Evolutionary conservation across 208 protist species (phyloP), one percentile per base, ranked within the genome.

Genomic region (Trypanosoma caninum): DNA sequence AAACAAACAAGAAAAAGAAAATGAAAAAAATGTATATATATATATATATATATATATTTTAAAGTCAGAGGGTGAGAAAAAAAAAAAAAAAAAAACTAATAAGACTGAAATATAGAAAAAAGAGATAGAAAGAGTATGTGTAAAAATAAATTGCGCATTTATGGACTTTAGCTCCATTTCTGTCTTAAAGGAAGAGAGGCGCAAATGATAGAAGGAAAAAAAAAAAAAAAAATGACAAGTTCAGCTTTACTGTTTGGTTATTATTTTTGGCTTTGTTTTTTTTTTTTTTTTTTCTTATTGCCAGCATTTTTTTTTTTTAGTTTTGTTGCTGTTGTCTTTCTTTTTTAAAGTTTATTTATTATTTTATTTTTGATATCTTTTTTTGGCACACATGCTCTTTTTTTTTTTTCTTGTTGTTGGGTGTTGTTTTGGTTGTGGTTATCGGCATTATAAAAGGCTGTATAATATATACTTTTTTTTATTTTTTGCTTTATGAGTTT

Each of bases 1-100:
- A 72, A 65, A 52, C 33, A 56, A 47, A 33, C n/a, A 16, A 50
- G 22, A 38, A 38, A 7, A 38, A 50, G 51, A 56, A 22, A 44
- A 52, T 27, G 45, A 59, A 27, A 38, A 11, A 7, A 25, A 60
- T 22, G 28, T 40, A 28, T 10, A 40, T 16, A 56, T n/a, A n/a
- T n/a, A n/a, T n/a, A n/a, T n/a, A n/a, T n/a, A n/a, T n/a, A n/a
- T n/a, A n/a, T n/a, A n/a, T n/a, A n/a, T n/a, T n/a, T n/a, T n/a
- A n/a, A n/a, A n/a, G n/a, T n/a, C n/a, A 37, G 22, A 57, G 37
- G 30, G 59, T 25, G 20, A 44, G 22, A 59, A 7, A 53, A 64
- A 60, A n/a, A 51, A 61, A 7, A 34, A 51, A 42, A 34, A 37
- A 37, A 16, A 65, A 65, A 33, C 4, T 38, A 30, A 57, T 30